Evolutionary conservation across 225 moss, liverwort and hornwort genomes (phyloP), one percentile per base, ranked within the genome.

Genomic region (Pseudoscleropodium purum): DNA sequence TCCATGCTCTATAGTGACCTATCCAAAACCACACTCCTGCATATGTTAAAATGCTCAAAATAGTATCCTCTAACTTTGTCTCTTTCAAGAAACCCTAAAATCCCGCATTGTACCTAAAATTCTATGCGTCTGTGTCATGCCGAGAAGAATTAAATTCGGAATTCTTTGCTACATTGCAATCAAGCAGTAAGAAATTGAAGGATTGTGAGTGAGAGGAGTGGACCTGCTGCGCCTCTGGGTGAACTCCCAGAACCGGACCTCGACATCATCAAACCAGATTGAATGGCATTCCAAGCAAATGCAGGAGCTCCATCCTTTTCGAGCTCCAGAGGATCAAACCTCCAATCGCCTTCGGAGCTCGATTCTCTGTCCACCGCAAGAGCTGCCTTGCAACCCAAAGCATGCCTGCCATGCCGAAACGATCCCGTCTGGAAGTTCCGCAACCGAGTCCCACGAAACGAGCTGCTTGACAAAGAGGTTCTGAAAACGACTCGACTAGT

Each of bases 291-390:
- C 93, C 94, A 92, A 26, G 85, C 56, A 87, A 87, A 87, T 62
- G 84, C 59, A 16, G 70, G 51, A 31, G 89, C 67, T 41, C 69
- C 82, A 69, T 90, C 86, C 30, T 68, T 83, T 66, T 92, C 92
- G 26, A 94, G 91, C 62, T 83, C 91, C 76, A 94, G 85, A n/a
- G 95, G 93, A 88, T 95, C 95, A 92, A 95, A 95, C 87, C 88
- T 75, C 92, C 95, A 93, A 82, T 95, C 92, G 16, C 86, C 94
- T 49, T 91, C 92, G 39, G 80, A 87, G 72, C 52, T 86, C 85
- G 63, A 84, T 41, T 86, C 90, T 74, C 90, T 91, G 36, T 89
- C 92, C 65, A 94, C 92, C 37, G 94, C 94, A 61, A 94, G 91
- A 84, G 92, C 84, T 81, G 92, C 92, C 81, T 85, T 90, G 86